Percentiles rank a stretch among this genome's conserved stretches.
Conservation (phyloP, 192 early-diverging fungal species). For the Podila verticillata region DNA sequence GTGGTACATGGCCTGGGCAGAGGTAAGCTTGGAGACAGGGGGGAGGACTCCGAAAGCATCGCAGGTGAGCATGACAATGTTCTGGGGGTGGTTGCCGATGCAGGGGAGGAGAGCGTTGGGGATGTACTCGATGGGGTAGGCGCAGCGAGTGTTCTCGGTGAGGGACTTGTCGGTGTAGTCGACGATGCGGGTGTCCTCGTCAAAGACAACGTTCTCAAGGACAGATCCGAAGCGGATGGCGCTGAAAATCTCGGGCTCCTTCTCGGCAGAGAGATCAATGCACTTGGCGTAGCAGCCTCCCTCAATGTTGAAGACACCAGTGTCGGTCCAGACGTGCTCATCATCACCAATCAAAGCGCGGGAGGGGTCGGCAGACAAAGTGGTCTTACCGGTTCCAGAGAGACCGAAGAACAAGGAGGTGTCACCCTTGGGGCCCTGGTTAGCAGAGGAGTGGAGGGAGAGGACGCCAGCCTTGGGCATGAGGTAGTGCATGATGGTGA, state of each 20-base stretch:
- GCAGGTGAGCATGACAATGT: constrained; percentile 96
- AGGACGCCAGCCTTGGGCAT: constrained; percentile 95
- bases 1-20: constrained; percentile 95
- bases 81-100: constrained; percentile 88
- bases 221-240: constrained; percentile 96
- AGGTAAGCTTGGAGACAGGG: constrained; percentile 89
- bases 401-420: constrained; percentile 98
- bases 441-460: constrained; percentile 94
- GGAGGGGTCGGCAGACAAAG: constrained; percentile 93
- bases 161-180: constrained; percentile 84
- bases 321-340: constrained; percentile 98
- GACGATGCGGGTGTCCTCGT: constrained; percentile 76
- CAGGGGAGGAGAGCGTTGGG: constrained; percentile 95
- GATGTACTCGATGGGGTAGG: constrained; percentile 95
- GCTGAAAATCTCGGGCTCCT: constrained; percentile 98
- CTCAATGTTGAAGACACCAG: constrained; percentile 98
- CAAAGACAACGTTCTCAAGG: constrained; percentile 94
- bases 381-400: constrained; percentile 98
- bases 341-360: constrained; percentile 97
- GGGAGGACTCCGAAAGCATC: constrained; percentile 97
- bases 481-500: constrained; percentile 99
- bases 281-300: constrained; percentile 99
- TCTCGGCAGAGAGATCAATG: constrained; percentile 93
- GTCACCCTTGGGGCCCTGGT: constrained; percentile 90
- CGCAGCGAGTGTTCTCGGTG: constrained; percentile 97